Evolutionary conservation across 2,329 filamentous ascomycete genomes (phyloP), one percentile per base, ranked within the genome.

Genomic region (Diaporthe sp.): DNA sequence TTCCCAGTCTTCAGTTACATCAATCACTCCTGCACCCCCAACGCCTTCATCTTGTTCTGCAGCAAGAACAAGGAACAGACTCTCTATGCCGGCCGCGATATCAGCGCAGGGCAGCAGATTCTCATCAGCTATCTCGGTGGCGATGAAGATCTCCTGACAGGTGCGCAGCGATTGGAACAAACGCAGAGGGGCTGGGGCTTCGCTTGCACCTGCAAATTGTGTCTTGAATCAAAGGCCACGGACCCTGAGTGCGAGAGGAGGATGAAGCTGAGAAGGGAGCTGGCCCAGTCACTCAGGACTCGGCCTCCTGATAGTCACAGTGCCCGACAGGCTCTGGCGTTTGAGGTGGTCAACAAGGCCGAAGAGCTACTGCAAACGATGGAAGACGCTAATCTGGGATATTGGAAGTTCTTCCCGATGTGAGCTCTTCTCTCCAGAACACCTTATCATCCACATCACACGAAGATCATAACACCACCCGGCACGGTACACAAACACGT

Each of bases 11-110:
- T 30, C n/a, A 53, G 59, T 12, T 78, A 78, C 0, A 74, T 82
- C 66, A 82, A 82, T 17, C 81, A 82, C 55, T 78, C 79, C 10
- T 82, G 80, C 72, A 59, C 55, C 1, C 75, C 75, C 5, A 81
- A 81, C 61, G 77, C 79, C 1, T 77, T 79, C 55, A 74, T 77
- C 22, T 72, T 65, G 3, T 82, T 79, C 78, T 80, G 78, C n/a
- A 70, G 70, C 2, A 56, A 72, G 4, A 72, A 77, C 13, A 44
- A 75, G 6, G 73, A 76, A 19, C 56, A 77, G 13, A 81, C 77
- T 0, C 30, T 81, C 8, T 79, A 81, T 50, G 77, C 79, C 0
- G 55, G 77, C 2, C 53, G 75, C 1, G 76, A 81, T 10, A 79
- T 81, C 35, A 71, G 77, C 12, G 35, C 75, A 13, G 78, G 78